Evolutionary conservation across 139 green algal species (phyloP).

Genomic region (Pleodorina starrii): DNA sequence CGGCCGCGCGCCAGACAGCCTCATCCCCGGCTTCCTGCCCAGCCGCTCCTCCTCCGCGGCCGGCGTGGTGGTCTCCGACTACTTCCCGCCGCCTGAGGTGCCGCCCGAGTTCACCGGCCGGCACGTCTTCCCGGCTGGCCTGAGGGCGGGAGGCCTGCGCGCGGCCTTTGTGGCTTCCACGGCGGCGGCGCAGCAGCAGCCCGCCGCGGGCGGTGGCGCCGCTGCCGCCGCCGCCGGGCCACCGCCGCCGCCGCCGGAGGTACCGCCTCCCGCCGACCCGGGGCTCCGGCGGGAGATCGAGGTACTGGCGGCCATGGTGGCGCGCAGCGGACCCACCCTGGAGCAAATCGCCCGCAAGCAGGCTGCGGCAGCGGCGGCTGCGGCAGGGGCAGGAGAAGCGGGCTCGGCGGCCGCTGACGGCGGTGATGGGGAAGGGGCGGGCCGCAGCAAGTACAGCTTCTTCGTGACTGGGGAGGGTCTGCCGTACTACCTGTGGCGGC

Average conservation of each 20-base stretch:
- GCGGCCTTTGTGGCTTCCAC: background rate
- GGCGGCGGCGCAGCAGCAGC: background rate
- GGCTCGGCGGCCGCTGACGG: background rate
- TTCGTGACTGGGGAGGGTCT: conserved; percentile 71
- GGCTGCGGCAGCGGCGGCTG: conserved; percentile 52
- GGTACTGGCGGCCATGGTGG: conserved; percentile 81
- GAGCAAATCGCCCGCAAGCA: conserved; percentile 85
- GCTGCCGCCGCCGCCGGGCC: background rate
- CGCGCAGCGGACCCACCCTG: conserved; percentile 86
- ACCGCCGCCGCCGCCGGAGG: conserved; percentile 49
- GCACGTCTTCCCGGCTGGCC: conserved; percentile 51
- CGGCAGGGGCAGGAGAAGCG: background rate
- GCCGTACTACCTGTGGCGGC: conserved; percentile 85
- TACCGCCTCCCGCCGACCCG: conserved; percentile 65
- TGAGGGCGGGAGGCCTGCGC: conserved; percentile 1
- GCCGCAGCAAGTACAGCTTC: conserved; percentile 40
- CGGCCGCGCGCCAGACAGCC: conserved; percentile 45
- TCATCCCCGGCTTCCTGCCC: conserved; percentile 65
- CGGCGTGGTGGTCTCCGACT: conserved; percentile 22
- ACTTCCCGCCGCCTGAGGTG: conserved; percentile 55
- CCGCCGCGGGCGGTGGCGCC: background rate
- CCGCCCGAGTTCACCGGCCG: conserved; percentile 53
- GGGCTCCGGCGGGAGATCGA: conserved; percentile 79
- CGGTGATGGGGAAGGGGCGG: background rate
- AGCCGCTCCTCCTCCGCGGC: background rate